phyloP scores from a whole-genome alignment of 2,329 filamentous ascomycete genomes.

The Sarocladium strictum region DNA sequence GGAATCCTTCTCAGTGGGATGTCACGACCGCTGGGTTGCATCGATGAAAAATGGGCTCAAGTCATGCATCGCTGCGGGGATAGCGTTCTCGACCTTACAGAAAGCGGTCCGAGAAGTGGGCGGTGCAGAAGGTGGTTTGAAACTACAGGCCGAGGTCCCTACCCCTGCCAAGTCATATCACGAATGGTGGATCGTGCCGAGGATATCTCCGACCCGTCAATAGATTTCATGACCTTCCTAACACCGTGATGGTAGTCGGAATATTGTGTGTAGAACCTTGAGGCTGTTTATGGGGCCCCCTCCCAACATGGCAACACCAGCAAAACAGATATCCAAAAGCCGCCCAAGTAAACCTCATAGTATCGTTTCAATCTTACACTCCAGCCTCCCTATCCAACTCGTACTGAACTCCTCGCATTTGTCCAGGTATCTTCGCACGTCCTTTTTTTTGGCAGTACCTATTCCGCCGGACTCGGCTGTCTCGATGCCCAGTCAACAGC shows the following conservation, averaged over 20 bases:
- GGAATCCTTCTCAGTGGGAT: slow-evolving; percentile 50
- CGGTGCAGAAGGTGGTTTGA: slow-evolving; percentile 23
- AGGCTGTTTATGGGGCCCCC: not conserved
- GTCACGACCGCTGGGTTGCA: slow-evolving; percentile 56
- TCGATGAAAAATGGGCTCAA: slow-evolving; percentile 56
- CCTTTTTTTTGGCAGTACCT: not conserved
- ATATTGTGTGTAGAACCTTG: not conserved
- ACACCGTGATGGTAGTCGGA: not conserved
- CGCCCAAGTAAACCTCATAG: not conserved
- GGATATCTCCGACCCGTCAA: slow-evolving; percentile 4
- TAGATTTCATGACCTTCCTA: not conserved
- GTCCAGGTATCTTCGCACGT: not conserved
- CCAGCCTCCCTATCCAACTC: not conserved
- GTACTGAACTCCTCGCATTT: not conserved
- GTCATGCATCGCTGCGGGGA: slow-evolving; percentile 64
- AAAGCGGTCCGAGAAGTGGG: slow-evolving; percentile 16
- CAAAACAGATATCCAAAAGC: not conserved
- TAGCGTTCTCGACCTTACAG: slow-evolving; percentile 55
- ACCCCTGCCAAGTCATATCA: slow-evolving; percentile 50
- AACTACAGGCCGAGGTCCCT: slow-evolving; percentile 47
- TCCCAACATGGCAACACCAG: not conserved
- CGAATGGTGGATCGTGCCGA: slow-evolving; percentile 59
- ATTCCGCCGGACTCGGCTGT: not conserved
- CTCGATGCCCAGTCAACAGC: too few species aligned
- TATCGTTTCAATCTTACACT: slow-evolving; percentile 6